Base-by-base conservation (phyloP, 495 filamentous ascomycete genomes). In the Endocarpon pusillum region DNA sequence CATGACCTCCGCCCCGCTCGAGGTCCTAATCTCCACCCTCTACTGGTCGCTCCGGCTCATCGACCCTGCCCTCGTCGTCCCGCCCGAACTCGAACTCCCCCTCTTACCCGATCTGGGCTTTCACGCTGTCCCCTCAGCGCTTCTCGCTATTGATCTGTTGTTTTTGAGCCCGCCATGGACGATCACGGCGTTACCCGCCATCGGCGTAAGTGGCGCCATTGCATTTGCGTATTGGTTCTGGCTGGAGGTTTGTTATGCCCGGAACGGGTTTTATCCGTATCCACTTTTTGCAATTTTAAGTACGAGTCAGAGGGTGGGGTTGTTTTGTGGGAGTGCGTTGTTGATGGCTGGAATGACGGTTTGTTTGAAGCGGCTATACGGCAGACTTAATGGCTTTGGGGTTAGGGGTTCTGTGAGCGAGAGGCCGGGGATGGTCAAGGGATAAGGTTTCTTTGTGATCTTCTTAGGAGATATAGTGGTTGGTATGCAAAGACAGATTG, bases 211-310 rank as follows among this genome's bases (percentile, higher is more conserved):
- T 35, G 60, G 62, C 20, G 43, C 46, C 12, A 57, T 91, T 37
- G 81, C 81, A 1, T 69, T 83, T 35, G 53, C 59, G 10, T 94
- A 94, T 53, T 94, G 81, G 81, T 67, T 75, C 37, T 92, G 85
- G 85, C 68, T 92, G 4, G 82, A 94, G 49, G 64, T 65, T 17
- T 91, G 82, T 57, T 82, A 73, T 44, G 42, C 55, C 12, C 55
- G 67, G 34, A 92, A 92, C 43, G 79, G 81, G 47, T 85, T 71
- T 71, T 77, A 92, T 42, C 85, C 85, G 3, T 94, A 94, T 58
- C 84, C 85, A 3, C 66, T 92, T 11, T 80, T 94, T 39, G 71
- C 62, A 2, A 49, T 70, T 15, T 50, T 89, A 19, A 59, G 52
- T 28, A 73, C 69, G 1, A 47, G 58, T 37, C 67, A 77, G 40